Evolutionary conservation across 2,329 filamentous ascomycete species (phyloP), one percentile per base, ranked within the genome.

Genomic region (Blastomyces silverae): DNA sequence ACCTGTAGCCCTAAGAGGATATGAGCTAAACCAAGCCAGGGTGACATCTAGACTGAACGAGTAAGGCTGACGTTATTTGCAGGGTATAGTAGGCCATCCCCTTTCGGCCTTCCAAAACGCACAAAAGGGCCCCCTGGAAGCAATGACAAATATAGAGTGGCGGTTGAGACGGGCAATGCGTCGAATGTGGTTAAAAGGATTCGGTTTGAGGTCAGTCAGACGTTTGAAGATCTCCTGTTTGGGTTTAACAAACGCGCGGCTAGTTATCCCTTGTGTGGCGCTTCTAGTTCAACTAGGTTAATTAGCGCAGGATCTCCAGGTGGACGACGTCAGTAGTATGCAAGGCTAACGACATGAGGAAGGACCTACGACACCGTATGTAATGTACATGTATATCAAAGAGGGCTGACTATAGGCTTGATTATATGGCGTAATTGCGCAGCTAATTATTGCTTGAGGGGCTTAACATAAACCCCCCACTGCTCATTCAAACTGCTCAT

Each of bases 161-260:
- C 4, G 34, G 34, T 56, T 58, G 56, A 58, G 56, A 58, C 56
- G 56, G 34, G 20, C 56, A 58, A 42, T 39, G 56, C 25, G 31
- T n/a, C 34, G 20, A 58, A 20, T 3, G 10, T 11, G 15, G 25
- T 31, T 55, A 8, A 55, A 17, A 34, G 31, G 31, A 34, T 34
- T 34, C 31, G 6, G 31, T 34, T 34, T 34, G 52, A 58, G 11
- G 56, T 39, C 22, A n/a, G n/a, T n/a, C n/a, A 5, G 34, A 42
- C 56, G 56, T 34, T 42, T 58, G 31, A 20, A 58, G 56, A 58
- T 58, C 22, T 58, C 56, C 31, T 20, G 31, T 37, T 25, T 22
- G 56, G 56, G 56, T n/a, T 58, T 42, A 58, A 11, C 56, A 10
- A 2, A 6, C 20, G 48, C 48, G 48, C 48, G 48, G 37, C 37